Evolutionary conservation across 176 grass and related monocot genomes (phyloP), one percentile per base, ranked within the genome.

Genomic region (Leersia perrieri): DNA sequence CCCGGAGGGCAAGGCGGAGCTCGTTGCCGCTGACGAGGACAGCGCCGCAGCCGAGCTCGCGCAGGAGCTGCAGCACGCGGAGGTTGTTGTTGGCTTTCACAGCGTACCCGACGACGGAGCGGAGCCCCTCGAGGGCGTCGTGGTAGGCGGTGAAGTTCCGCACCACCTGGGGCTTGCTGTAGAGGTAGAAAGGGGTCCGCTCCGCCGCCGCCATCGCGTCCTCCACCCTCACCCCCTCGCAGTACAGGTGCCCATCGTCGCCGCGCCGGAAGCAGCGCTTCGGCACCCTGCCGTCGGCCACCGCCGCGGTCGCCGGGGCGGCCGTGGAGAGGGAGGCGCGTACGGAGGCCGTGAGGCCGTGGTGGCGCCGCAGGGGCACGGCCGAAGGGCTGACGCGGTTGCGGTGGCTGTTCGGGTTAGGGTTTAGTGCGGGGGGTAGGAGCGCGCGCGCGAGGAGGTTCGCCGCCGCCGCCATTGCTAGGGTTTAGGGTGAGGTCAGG

Each of bases 1-100:
- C 90, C 1, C 36, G 38, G 33, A 93, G 79, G 0, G 95, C 95
- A 32, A 98, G 90, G 29, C 92, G 84, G 65, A 98, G 90, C 70
- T 98, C 95, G 79, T 93, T 98, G 47, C 92, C 95, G 73, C 95
- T 98, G 62, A 98, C 95, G 10, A 98, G 92, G 34, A 95, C 95
- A 2, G 95, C 95, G 36, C 95, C 92, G 29, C 92, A 98, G 1
- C 95, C 95, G 22, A 98, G 87, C 30, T 33, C 77, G 36, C 58
- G 87, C 79, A 98, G 87, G 62, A 95, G 88, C 77, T 89, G 80
- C 47, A 98, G 82, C 60, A 98, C 82, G 67, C 83, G 90, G 13
- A 89, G 83, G 85, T 95, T 98, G 72, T 95, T 98, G 79, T 98
- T 98, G 28, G 95, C 92, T 84, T 95, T 98, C 34, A 98, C 89